These are phyloP conservation scores for Lentinula guzmanii DNA, from an alignment of 768 basidiomycete species.

Conservation along the genomic window DNA sequence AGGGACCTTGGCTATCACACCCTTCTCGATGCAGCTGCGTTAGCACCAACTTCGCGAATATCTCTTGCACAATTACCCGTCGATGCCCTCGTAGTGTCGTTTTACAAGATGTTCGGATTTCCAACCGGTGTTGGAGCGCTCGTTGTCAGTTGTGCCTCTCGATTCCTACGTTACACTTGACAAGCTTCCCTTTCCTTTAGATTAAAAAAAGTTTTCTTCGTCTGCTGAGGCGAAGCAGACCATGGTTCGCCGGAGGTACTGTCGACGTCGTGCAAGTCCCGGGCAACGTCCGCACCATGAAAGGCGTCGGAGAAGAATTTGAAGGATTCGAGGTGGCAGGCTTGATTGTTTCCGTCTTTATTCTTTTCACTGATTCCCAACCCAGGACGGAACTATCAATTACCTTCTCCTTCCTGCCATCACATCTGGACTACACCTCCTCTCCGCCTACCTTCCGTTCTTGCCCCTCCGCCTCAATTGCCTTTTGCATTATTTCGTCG, in stretches of 20 bases:
- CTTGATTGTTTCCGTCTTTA: background rate
- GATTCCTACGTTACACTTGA: background rate
- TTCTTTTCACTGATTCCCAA: background rate
- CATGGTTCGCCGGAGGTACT: slow-evolving; percentile 84
- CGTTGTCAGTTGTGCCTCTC: slow-evolving; percentile 37
- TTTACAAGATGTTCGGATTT: slow-evolving; percentile 90
- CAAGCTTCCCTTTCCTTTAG: background rate
- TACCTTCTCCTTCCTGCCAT: slow-evolving; percentile 74
- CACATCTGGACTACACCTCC: slow-evolving; percentile 70
- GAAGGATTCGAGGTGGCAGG: slow-evolving; percentile 50
- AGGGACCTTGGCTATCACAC: slow-evolving; percentile 65
- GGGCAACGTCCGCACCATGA: slow-evolving; percentile 53
- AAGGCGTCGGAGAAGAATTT: slow-evolving; percentile 52
- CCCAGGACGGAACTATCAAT: slow-evolving; percentile 81
- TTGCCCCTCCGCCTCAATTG: slow-evolving; percentile 70
- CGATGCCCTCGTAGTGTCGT: slow-evolving; percentile 79
- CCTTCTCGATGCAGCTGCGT: slow-evolving; percentile 77
- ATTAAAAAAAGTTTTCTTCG: slow-evolving; percentile 52
- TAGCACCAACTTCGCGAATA: slow-evolving; percentile 66
- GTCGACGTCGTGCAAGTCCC: slow-evolving; percentile 83
- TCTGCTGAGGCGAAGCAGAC: slow-evolving; percentile 43
- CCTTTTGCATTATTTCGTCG: slow-evolving; percentile 56
- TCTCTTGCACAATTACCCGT: slow-evolving; percentile 62
- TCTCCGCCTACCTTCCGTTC: slow-evolving; percentile 74
- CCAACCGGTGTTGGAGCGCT: slow-evolving; percentile 83